Percentiles rank a stretch among this genome's conserved stretches.
These are phyloP conservation scores for Eucalyptus curtisii DNA, from an alignment of 345 rosid genomes.

Conservation along the genomic window DNA sequence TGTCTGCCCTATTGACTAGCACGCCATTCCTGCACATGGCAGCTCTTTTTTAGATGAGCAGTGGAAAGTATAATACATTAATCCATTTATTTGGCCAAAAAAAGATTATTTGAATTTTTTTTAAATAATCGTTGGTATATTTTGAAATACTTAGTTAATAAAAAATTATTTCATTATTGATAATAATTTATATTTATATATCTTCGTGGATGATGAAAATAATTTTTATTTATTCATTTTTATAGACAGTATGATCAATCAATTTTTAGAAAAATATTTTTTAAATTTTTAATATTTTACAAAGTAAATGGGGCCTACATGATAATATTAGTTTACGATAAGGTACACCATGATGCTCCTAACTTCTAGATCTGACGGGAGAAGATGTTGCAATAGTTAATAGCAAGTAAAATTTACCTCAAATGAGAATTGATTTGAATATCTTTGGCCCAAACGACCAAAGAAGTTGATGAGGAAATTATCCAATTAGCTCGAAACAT, in stretches of 20 bases:
- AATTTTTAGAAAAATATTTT: neutral
- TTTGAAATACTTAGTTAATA: neutral
- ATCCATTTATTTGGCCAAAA: neutral
- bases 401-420: neutral
- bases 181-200: neutral
- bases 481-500: rapidly evolving
- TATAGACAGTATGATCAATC: rapidly evolving
- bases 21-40: neutral
- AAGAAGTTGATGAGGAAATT: neutral
- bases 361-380: neutral
- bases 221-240: too few relatives aligned
- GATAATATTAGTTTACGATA: too few relatives aligned
- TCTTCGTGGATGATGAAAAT: rapidly evolving
- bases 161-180: rapidly evolving
- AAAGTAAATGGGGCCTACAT: neutral
- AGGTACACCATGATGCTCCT: neutral
- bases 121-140: rapidly evolving
- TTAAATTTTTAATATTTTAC: rapidly evolving
- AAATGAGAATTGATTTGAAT: too few relatives aligned
- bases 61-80: neutral
- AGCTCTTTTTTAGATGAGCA: neutral
- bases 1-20: neutral
- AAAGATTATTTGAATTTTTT: rapidly evolving
- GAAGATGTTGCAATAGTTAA: neutral
- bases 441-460: rapidly evolving